A percentile compares a stretch with the other conserved stretches of the same genome.
These are phyloP conservation scores for Melanopsichium pennsylvanicum DNA, from an alignment of 1,284 basidiomycete genomes.

Conservation along the genomic window DNA sequence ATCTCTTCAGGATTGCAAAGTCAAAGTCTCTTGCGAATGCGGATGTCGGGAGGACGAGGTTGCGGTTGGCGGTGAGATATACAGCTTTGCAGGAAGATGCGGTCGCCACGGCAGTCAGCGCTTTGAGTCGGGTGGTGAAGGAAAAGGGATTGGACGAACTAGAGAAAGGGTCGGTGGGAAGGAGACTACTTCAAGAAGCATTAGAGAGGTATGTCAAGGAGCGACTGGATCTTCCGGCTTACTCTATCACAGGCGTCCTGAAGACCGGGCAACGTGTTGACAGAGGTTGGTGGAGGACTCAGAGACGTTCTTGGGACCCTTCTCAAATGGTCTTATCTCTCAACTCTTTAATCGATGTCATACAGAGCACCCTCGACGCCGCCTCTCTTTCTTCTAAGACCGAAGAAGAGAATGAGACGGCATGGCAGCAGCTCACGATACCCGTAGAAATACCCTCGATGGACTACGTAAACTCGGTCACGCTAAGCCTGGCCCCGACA, in stretches of 20 bases:
- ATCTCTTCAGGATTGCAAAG: slow-evolving; percentile 48
- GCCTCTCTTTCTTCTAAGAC: background rate
- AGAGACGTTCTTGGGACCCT: slow-evolving; percentile 19
- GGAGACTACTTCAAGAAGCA: slow-evolving; percentile 20
- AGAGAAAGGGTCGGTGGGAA: background rate
- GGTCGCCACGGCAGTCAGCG: background rate
- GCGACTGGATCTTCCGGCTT: slow-evolving; percentile 34
- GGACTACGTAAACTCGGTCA: slow-evolving; percentile 45
- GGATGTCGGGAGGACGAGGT: background rate
- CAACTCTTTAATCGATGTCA: no score
- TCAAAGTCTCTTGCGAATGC: background rate
- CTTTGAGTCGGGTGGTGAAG: slow-evolving; percentile 6
- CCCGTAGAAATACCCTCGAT: slow-evolving; percentile 50
- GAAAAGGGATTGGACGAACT: background rate
- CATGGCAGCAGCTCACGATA: slow-evolving; percentile 47
- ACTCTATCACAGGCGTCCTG: slow-evolving; percentile 29
- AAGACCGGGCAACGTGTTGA: slow-evolving; percentile 21
- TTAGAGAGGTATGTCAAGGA: slow-evolving; percentile 22
- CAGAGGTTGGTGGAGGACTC: slow-evolving; percentile 19
- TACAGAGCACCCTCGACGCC: background rate
- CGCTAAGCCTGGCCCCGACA: slow-evolving; percentile 8
- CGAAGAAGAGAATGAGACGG: background rate
- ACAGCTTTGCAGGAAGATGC: slow-evolving; percentile 52
- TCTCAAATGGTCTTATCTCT: no score
- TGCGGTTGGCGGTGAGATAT: slow-evolving; percentile 49